Evolutionary conservation across 345 rosid genomes (phyloP).

Genomic region (Microthlaspi erraticum): DNA sequence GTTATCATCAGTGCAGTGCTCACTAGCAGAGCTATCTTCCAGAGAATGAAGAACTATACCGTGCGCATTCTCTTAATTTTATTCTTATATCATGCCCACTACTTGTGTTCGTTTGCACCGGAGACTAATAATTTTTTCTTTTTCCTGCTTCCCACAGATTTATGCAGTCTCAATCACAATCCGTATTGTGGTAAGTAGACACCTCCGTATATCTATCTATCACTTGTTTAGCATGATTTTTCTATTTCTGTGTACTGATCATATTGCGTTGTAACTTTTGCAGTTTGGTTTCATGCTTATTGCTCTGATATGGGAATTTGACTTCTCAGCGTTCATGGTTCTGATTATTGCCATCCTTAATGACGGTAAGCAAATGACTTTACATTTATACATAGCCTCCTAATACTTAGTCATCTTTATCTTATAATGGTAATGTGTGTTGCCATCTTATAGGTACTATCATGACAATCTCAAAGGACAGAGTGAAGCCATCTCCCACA

Average conservation of each 20-base stretch:
- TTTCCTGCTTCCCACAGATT: constrained; percentile 40
- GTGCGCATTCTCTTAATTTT: constrained; percentile 42
- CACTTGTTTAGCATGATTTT: constrained; percentile 1
- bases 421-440: constrained; percentile 11
- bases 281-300: constrained; percentile 58
- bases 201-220: background rate
- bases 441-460: constrained; percentile 66
- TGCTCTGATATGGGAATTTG: constrained; percentile 57
- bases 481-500: constrained; percentile 96
- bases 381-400: background rate
- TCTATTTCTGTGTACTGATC: constrained; percentile 17
- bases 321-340: constrained; percentile 81
- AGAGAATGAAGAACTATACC: constrained; percentile 92
- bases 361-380: constrained; percentile 63
- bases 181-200: constrained; percentile 52
- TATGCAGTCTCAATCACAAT: constrained; percentile 55
- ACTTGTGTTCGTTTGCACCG: constrained; percentile 21
- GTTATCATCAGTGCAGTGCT: constrained; percentile 92
- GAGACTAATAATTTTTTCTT: background rate
- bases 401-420: background rate
- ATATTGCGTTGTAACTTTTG: constrained; percentile 1
- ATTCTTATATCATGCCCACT: background rate
- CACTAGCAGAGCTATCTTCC: constrained; percentile 94
- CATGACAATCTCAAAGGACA: constrained; percentile 93
- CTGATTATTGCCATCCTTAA: constrained; percentile 93